Evolutionary conservation across 2,329 filamentous ascomycete genomes (phyloP), one percentile per base, ranked within the genome.

Genomic region (Didymella keratinophila): DNA sequence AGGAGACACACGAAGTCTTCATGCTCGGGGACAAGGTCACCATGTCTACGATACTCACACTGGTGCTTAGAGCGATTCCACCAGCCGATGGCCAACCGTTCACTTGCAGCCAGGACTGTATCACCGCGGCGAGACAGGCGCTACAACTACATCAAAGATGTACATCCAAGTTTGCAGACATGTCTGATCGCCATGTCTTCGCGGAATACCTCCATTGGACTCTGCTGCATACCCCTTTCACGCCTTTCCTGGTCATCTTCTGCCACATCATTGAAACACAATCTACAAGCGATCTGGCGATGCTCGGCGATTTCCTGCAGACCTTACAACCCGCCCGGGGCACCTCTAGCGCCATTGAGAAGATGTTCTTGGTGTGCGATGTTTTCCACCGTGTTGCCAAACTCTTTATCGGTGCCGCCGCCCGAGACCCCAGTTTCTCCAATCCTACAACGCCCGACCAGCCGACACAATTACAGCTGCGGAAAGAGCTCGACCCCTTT

Each of bases 251-350:
- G 20, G 60, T 76, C 6, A 70, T 62, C 12, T 77, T 70, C 58
- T 79, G 52, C 21, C 58, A 79, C 18, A 67, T 78, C 27, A 77
- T 72, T 34, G 79, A 76, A 74, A 60, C 52, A 71, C 52, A 58
- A 61, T 61, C 47, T 12, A 48, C 50, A 1, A 52, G 46, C 28
- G 49, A 56, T 18, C 45, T 60, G 28, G 44, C 55, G 7, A 32
- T 57, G 50, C 59, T 58, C 7, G 49, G 42, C 20, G 55, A 54
- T 12, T 61, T 60, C 7, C 25, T 58, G 21, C 48, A 58, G 10
- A 52, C 51, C 11, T 30, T 61, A 2, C 50, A 58, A 30, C 59
- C 58, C n/a, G 58, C 52, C 4, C 58, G 58, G 10, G 52, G 52
- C 30, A 45, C 32, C 18, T 60, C 58, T 1, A 60, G 49, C 16